These are phyloP conservation scores for Solidago caesia DNA, from an alignment of 129 eudicot species.

Conservation along the genomic window DNA sequence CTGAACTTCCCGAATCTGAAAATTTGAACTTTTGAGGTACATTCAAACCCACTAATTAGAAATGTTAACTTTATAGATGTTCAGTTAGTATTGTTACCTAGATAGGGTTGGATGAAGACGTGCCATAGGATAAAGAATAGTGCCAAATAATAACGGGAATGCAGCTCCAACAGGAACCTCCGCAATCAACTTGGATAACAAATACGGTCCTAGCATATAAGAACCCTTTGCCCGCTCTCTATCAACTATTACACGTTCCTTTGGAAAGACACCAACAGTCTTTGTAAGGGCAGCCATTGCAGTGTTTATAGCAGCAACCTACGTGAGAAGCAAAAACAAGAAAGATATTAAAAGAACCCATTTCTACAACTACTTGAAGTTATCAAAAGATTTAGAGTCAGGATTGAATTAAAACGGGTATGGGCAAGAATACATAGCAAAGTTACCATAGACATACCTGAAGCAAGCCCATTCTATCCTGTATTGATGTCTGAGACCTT, in stretches of 20 bases:
- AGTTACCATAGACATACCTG: constrained; percentile 52
- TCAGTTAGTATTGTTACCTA: constrained; percentile 44
- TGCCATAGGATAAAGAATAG: constrained; percentile 91
- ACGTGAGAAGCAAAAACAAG: constrained; percentile 7
- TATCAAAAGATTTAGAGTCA: constrained; percentile 11
- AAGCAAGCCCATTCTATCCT: constrained; percentile 96
- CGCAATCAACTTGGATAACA: constrained; percentile 85
- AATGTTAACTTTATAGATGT: background rate
- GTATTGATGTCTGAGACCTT: constrained; percentile 92
- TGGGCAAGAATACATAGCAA: background rate
- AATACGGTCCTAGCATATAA: constrained; percentile 81
- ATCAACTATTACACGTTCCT: constrained; percentile 97
- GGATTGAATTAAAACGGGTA: background rate
- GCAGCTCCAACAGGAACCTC: constrained; percentile 97
- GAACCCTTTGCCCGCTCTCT: constrained; percentile 98
- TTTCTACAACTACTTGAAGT: constrained; percentile 1
- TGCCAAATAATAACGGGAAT: constrained; percentile 86
- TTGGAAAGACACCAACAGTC: constrained; percentile 93
- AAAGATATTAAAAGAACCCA: background rate
- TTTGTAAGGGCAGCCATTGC: constrained; percentile 99
- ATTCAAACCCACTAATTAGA: background rate
- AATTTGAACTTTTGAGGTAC: constrained; percentile 17
- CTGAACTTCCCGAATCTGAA: constrained; percentile 88
- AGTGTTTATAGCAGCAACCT: constrained; percentile 99
- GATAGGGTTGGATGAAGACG: constrained; percentile 89